These are phyloP conservation scores for Crithidia expoeki DNA, from an alignment of 208 protist species.

Conservation along the genomic window DNA sequence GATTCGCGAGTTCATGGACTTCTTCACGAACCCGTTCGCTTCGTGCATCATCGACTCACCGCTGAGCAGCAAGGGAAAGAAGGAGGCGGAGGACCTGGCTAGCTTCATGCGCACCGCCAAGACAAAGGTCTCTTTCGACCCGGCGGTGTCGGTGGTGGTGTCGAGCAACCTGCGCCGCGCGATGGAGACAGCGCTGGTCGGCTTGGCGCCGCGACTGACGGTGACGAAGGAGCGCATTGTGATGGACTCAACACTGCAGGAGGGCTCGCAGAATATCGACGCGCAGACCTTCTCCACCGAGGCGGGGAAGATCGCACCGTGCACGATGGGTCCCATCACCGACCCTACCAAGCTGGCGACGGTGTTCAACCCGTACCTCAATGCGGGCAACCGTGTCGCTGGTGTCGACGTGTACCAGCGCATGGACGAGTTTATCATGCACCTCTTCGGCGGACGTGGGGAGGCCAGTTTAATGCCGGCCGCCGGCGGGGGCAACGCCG, in stretches of 20 bases:
- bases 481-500: slow-evolving; percentile 48
- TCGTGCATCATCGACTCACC: slow-evolving; percentile 92
- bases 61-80: slow-evolving; percentile 73
- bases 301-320: slow-evolving; percentile 69
- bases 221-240: slow-evolving; percentile 76
- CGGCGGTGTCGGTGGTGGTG: slow-evolving; percentile 70
- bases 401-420: slow-evolving; percentile 73
- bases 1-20: slow-evolving; percentile 53
- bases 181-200: slow-evolving; percentile 86
- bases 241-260: slow-evolving; percentile 88
- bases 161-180: slow-evolving; percentile 88
- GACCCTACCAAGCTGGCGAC: slow-evolving; percentile 43
- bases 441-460: slow-evolving; percentile 64
- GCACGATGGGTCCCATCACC: slow-evolving; percentile 50
- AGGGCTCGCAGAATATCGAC: slow-evolving; percentile 92
- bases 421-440: slow-evolving; percentile 82
- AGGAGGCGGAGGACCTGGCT: slow-evolving; percentile 72
- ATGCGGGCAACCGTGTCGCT: slow-evolving; percentile 77
- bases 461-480: slow-evolving; percentile 16
- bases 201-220: slow-evolving; percentile 57
- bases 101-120: slow-evolving; percentile 70
- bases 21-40: slow-evolving; percentile 79
- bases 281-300: slow-evolving; percentile 86
- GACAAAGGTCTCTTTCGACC: slow-evolving; percentile 65
- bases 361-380: slow-evolving; percentile 72